phyloP scores from a whole-genome alignment of 1,284 basidiomycete genomes.

The Hypsizygus ulmarius region DNA sequence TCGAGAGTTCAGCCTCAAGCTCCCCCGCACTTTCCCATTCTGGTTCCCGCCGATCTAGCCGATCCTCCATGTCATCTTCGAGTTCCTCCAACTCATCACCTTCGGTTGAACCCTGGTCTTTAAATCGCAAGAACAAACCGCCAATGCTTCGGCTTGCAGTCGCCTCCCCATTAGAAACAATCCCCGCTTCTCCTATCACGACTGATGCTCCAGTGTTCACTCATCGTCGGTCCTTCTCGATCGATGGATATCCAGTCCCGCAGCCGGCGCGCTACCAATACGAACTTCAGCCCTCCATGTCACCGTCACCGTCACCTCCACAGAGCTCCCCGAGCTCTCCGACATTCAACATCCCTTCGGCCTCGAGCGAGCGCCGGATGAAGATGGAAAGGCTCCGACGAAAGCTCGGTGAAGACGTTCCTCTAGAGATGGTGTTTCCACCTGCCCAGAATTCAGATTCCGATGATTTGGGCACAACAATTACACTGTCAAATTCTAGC shows the following conservation, averaged over 20 bases:
- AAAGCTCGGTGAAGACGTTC: constrained; percentile 59
- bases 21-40: constrained; percentile 16
- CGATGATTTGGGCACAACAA: background rate
- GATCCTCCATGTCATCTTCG: constrained; percentile 14
- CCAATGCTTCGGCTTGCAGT: constrained; percentile 28
- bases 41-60: constrained; percentile 14
- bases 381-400: constrained; percentile 61
- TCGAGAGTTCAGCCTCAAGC: constrained; percentile 16
- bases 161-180: constrained; percentile 22
- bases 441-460: constrained; percentile 11
- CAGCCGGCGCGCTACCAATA: constrained; percentile 5
- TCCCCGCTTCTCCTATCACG: constrained; percentile 22
- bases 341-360: constrained; percentile 37
- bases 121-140: constrained; percentile 12
- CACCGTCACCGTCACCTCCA: constrained; percentile 13
- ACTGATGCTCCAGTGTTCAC: background rate
- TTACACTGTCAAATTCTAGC: background rate
- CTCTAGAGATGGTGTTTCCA: constrained; percentile 56
- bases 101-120: constrained; percentile 16
- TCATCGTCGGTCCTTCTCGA: background rate
- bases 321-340: constrained; percentile 28
- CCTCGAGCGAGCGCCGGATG: constrained; percentile 39
- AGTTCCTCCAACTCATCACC: constrained; percentile 6
- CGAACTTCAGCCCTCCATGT: constrained; percentile 11
- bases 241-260: constrained; percentile 5